A percentile compares a stretch with the other conserved stretches of the same genome.
phyloP scores from a whole-genome alignment of 2,329 filamentous ascomycete genomes.

The Pseudogymnoascus sp. region DNA sequence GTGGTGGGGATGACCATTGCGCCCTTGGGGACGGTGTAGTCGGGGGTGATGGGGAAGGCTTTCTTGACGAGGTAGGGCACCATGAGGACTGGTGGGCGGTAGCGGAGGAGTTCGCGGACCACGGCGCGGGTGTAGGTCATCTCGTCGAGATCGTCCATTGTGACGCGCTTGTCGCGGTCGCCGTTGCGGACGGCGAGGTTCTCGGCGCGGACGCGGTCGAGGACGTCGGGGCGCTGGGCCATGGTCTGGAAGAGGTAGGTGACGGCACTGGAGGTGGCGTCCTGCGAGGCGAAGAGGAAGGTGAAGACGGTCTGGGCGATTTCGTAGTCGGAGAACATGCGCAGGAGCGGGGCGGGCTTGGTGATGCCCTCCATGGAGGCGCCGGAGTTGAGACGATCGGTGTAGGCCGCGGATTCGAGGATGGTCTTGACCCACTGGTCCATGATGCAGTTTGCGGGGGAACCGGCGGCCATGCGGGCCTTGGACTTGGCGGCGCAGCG shows the following conservation, averaged over 20 bases:
- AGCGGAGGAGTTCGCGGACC: conserved; percentile 83
- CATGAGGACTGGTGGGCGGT: conserved; percentile 94
- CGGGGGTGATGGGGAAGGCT: conserved; percentile 78
- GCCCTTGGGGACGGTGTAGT: conserved; percentile 88
- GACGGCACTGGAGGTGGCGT: conserved; percentile 86
- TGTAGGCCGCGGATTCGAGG: conserved; percentile 75
- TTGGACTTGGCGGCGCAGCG: conserved; percentile 92
- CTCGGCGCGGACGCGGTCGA: conserved; percentile 86
- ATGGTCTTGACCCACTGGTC: conserved; percentile 89
- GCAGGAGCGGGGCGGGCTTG: conserved; percentile 76
- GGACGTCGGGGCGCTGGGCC: conserved; percentile 85
- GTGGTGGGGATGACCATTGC: conserved; percentile 92
- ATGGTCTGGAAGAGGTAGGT: conserved; percentile 95
- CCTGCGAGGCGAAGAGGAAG: conserved; percentile 94
- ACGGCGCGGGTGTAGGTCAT: conserved; percentile 87
- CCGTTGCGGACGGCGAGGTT: conserved; percentile 71
- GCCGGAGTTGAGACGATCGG: conserved; percentile 67
- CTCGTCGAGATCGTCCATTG: conserved; percentile 79
- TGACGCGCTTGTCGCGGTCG: conserved; percentile 59
- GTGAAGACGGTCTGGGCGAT: conserved; percentile 92
- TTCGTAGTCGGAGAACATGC: conserved; percentile 82
- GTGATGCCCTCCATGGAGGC: conserved; percentile 57
- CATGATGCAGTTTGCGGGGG: conserved; percentile 84
- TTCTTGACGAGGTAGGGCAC: conserved; percentile 94
- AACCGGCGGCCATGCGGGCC: conserved; percentile 81